Evolutionary conservation across 2,329 filamentous ascomycete genomes (phyloP).

Genomic region (Laburnicola sp.): DNA sequence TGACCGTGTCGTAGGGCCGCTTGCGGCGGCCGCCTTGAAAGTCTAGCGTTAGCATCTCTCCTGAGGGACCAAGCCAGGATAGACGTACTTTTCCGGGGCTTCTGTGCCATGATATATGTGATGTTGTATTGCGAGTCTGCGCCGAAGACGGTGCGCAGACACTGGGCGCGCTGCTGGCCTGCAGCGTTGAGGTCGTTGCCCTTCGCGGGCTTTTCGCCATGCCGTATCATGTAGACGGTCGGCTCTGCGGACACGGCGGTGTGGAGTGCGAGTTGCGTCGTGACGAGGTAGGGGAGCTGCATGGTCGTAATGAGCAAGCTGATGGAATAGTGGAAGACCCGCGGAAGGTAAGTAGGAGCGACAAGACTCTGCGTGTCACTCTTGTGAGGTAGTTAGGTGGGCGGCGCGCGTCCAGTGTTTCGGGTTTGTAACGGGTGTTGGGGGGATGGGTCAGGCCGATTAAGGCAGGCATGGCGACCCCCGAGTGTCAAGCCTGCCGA

Average conservation of each 20-base stretch:
- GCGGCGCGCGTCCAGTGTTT: too few species aligned
- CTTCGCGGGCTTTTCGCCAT: constrained; percentile 63
- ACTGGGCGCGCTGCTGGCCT: constrained; percentile 62
- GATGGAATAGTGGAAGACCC: too few species aligned
- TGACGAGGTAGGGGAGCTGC: not conserved
- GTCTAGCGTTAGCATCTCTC: too few species aligned
- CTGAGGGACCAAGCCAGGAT: too few species aligned
- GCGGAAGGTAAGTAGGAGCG: too few species aligned
- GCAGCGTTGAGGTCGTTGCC: constrained; percentile 55
- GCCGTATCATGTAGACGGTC: constrained; percentile 65
- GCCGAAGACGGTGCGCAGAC: constrained; percentile 62
- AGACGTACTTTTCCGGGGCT: constrained; percentile 53
- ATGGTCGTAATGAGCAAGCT: too few species aligned
- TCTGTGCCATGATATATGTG: constrained; percentile 61
- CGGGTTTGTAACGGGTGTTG: too few species aligned
- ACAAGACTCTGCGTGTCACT: too few species aligned
- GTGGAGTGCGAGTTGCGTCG: not conserved
- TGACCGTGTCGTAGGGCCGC: constrained; percentile 61
- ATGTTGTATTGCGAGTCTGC: constrained; percentile 57
- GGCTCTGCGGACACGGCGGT: constrained; percentile 35
- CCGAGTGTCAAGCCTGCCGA: too few species aligned
- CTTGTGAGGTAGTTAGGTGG: too few species aligned
- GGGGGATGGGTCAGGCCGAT: too few species aligned
- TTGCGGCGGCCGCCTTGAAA: constrained; percentile 54
- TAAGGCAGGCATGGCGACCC: too few species aligned